These are phyloP conservation scores for Tricholoma matsutake DNA, from an alignment of 768 basidiomycete species.

Conservation along the genomic window DNA sequence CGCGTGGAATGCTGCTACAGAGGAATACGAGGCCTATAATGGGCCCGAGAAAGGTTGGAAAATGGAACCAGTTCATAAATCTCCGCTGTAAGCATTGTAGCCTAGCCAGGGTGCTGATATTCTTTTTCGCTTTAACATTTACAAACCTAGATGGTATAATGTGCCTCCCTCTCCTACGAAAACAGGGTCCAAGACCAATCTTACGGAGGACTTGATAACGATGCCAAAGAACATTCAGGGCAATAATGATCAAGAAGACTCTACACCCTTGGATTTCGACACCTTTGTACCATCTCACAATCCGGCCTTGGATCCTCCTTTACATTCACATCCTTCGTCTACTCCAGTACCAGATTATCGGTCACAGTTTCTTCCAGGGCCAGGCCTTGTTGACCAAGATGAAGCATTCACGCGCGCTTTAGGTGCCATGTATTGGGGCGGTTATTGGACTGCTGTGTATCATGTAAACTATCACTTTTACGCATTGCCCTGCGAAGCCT, in stretches of 20 bases:
- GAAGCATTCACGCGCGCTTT: conserved; percentile 76
- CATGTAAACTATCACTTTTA: conserved; percentile 47
- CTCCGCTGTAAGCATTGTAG: conserved; percentile 56
- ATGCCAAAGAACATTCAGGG: conserved; percentile 1
- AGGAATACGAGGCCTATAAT: conserved; percentile 74
- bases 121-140: not conserved
- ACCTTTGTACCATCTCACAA: conserved; percentile 72
- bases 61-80: conserved; percentile 62
- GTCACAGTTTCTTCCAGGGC: conserved; percentile 27
- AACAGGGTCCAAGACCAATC: conserved; percentile 17
- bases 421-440: conserved; percentile 82
- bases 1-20: conserved; percentile 82
- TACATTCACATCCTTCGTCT: conserved; percentile 11
- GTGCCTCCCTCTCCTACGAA: conserved; percentile 40
- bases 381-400: conserved; percentile 54
- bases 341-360: conserved; percentile 20
- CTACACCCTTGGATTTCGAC: conserved; percentile 63
- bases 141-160: conserved; percentile 74
- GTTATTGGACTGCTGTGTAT: conserved; percentile 86
- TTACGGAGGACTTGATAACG: not conserved
- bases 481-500: not conserved
- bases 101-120: not conserved
- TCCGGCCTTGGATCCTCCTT: conserved; percentile 47
- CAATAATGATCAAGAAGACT: conserved; percentile 41
- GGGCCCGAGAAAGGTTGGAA: conserved; percentile 76